Conservation (phyloP, 2,329 filamentous ascomycete genomes). For the Monosporascus sp. region DNA sequence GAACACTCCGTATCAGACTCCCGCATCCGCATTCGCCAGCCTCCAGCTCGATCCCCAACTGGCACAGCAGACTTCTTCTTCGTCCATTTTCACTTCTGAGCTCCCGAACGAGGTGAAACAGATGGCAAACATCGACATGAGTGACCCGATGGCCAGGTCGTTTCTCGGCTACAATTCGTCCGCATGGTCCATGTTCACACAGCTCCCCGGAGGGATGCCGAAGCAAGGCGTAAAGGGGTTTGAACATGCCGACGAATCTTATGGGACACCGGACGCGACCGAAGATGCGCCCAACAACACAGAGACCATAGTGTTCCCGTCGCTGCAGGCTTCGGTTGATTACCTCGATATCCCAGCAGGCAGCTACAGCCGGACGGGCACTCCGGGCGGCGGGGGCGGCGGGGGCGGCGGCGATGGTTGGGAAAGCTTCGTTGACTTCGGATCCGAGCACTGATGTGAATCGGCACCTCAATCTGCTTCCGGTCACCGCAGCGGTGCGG, state of each 20-base stretch:
- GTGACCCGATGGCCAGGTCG: constrained; percentile 21
- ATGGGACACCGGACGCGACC: background rate
- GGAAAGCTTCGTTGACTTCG: constrained; percentile 26
- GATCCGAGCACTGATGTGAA: constrained; percentile 18
- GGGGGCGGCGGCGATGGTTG: constrained; percentile 13
- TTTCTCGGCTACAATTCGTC: constrained; percentile 19
- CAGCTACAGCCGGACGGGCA: constrained; percentile 12
- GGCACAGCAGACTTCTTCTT: constrained; percentile 14
- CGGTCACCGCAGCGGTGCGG: background rate
- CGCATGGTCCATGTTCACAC: constrained; percentile 14
- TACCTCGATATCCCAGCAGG: constrained; percentile 8
- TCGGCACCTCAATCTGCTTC: background rate
- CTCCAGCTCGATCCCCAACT: constrained; percentile 21
- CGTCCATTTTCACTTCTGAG: constrained; percentile 36
- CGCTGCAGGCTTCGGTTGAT: constrained; percentile 8
- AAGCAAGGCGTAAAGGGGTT: background rate
- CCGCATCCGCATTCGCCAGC: constrained; percentile 17
- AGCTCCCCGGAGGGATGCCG: constrained; percentile 6
- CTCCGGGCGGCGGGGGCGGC: constrained; percentile 12
- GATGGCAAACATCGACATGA: constrained; percentile 30
- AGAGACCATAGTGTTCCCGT: constrained; percentile 11
- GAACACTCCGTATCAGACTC: constrained; percentile 19
- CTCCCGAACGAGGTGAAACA: constrained; percentile 37
- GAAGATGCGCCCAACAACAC: background rate
- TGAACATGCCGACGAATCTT: background rate